A percentile compares a stretch with the other conserved stretches of the same genome.
Evolutionary conservation across 768 basidiomycete genomes (phyloP).

Genomic region (Mycena indigotica): DNA sequence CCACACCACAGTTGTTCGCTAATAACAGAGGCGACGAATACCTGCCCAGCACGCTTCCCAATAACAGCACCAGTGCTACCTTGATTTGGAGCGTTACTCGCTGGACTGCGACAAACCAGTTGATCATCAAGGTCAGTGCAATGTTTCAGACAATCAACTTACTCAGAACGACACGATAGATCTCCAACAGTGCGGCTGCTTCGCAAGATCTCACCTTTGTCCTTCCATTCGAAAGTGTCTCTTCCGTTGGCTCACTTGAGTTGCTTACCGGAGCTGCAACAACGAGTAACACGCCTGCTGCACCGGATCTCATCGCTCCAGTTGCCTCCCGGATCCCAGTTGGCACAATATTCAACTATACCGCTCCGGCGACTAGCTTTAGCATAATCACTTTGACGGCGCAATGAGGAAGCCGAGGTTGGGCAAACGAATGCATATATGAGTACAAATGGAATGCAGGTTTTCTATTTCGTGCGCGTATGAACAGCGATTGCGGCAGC

Average conservation of each 20-base stretch:
- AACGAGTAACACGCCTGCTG: slow-evolving; percentile 56
- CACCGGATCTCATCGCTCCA: slow-evolving; percentile 51
- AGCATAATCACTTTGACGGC: slow-evolving; percentile 40
- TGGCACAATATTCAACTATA: slow-evolving; percentile 56
- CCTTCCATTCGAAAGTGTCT: slow-evolving; percentile 55
- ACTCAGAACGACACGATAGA: slow-evolving; percentile 32
- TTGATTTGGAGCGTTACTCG: slow-evolving; percentile 65
- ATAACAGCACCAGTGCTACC: slow-evolving; percentile 37
- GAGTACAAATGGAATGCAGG: not conserved
- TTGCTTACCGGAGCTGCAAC: slow-evolving; percentile 50
- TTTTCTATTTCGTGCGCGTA: not conserved
- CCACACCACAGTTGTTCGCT: slow-evolving; percentile 57
- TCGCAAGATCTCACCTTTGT: slow-evolving; percentile 49
- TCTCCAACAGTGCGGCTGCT: slow-evolving; percentile 51
- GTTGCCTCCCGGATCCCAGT: slow-evolving; percentile 45
- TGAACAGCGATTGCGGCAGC: not conserved
- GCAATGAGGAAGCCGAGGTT: slow-evolving; percentile 12
- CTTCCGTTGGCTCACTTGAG: slow-evolving; percentile 43
- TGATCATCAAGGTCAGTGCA: slow-evolving; percentile 59
- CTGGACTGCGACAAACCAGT: slow-evolving; percentile 37
- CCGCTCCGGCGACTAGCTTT: slow-evolving; percentile 50
- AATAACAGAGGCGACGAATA: slow-evolving; percentile 63
- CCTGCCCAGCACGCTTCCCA: slow-evolving; percentile 62
- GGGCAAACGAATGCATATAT: not conserved
- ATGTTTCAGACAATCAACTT: not conserved